phyloP scores from a whole-genome alignment of 2,329 filamentous ascomycete genomes.

The Cyclaneusma minus region DNA sequence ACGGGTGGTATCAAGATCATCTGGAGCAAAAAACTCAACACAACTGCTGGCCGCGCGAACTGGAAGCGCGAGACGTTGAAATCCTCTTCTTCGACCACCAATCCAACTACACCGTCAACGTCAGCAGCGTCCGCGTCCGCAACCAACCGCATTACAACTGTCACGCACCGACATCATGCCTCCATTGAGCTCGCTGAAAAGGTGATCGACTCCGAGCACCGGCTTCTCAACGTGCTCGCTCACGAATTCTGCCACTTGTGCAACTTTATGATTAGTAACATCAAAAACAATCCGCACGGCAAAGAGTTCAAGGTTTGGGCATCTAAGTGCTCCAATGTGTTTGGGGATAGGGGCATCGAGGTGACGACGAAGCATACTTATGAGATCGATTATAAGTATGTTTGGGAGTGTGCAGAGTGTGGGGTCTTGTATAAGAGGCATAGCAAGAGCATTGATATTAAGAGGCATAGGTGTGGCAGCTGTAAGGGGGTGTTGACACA shows the following conservation, averaged over 20 bases:
- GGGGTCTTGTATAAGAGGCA: slow-evolving; percentile 64
- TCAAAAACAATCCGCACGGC: slow-evolving; percentile 68
- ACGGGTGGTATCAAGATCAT: slow-evolving; percentile 57
- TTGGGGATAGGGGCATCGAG: slow-evolving; percentile 46
- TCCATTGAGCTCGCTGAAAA: slow-evolving; percentile 81
- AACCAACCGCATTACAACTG: slow-evolving; percentile 4
- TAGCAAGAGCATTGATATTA: slow-evolving; percentile 67
- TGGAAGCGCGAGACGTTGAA: slow-evolving; percentile 47
- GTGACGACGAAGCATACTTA: slow-evolving; percentile 88
- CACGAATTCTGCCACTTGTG: slow-evolving; percentile 94
- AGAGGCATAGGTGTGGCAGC: slow-evolving; percentile 56
- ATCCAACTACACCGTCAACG: slow-evolving; percentile 1
- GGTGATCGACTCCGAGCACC: slow-evolving; percentile 62
- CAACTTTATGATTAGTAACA: slow-evolving; percentile 72
- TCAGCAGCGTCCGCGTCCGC: slow-evolving; percentile 11
- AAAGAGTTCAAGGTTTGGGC: slow-evolving; percentile 70
- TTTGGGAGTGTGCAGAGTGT: slow-evolving; percentile 66
- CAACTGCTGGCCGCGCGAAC: slow-evolving; percentile 61
- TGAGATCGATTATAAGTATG: slow-evolving; percentile 80
- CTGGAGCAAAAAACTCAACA: slow-evolving; percentile 68
- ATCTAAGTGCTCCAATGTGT: slow-evolving; percentile 34
- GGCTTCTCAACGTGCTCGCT: slow-evolving; percentile 78
- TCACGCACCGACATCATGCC: slow-evolving; percentile 40
- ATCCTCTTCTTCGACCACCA: slow-evolving; percentile 11
- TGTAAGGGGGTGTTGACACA: slow-evolving; percentile 61